Percentiles rank a stretch among this genome's conserved stretches.
Evolutionary conservation across 179 eudicot species (phyloP).

Genomic region (Spinacia oleracea): DNA sequence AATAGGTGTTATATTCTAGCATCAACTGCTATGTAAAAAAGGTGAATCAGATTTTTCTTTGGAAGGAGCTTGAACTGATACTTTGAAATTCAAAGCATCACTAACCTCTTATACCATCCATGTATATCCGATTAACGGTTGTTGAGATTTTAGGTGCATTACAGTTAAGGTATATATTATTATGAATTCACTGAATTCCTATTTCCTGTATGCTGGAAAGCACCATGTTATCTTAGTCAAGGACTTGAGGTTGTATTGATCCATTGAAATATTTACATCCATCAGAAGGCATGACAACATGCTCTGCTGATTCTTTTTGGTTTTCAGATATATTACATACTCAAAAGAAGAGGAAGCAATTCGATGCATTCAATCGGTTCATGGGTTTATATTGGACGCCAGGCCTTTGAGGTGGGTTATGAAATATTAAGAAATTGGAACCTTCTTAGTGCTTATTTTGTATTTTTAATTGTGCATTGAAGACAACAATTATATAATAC

Average conservation of each 20-base stretch:
- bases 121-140: background rate
- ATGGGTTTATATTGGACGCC: constrained; percentile 81
- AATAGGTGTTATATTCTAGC: background rate
- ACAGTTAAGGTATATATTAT: background rate
- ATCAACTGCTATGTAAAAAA: background rate
- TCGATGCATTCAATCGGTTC: constrained; percentile 93
- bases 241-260: background rate
- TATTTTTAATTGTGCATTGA: background rate
- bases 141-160: background rate
- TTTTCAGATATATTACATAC: constrained; percentile 78
- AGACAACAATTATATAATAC: constrained; percentile 27
- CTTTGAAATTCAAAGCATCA: background rate
- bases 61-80: background rate
- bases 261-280: background rate
- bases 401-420: constrained; percentile 66
- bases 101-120: background rate
- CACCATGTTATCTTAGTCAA: background rate
- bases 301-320: constrained; percentile 10
- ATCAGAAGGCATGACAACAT: background rate
- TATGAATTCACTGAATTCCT: background rate
- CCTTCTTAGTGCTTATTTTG: background rate
- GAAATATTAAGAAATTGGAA: background rate
- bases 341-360: constrained; percentile 94
- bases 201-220: background rate
- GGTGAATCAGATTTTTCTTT: background rate